These are phyloP conservation scores for Lanzia echinophila DNA, from an alignment of 2,329 filamentous ascomycete species.

Conservation along the genomic window DNA sequence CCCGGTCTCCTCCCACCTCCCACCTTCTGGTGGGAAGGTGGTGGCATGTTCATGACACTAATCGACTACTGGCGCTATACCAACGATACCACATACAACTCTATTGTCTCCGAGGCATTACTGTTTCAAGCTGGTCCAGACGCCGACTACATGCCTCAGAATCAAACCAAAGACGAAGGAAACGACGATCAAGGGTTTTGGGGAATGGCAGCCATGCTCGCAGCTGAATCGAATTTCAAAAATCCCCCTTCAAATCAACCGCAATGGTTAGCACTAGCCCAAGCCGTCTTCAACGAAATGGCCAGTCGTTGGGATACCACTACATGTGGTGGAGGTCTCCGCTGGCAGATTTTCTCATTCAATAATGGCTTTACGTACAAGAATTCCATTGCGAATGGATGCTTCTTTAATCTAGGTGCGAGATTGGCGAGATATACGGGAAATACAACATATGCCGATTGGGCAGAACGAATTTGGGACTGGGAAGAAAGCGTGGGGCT, in stretches of 20 bases:
- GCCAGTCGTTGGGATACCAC: slow-evolving; percentile 62
- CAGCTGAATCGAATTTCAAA: slow-evolving; percentile 58
- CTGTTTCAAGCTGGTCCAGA: slow-evolving; percentile 66
- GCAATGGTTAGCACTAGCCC: slow-evolving; percentile 63
- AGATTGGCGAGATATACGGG: slow-evolving; percentile 69
- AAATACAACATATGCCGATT: slow-evolving; percentile 69
- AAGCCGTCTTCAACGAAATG: slow-evolving; percentile 76
- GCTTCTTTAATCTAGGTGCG: slow-evolving; percentile 55
- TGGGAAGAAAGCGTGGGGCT: slow-evolving; percentile 55
- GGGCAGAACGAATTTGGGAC: slow-evolving; percentile 68
- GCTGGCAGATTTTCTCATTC: slow-evolving; percentile 80
- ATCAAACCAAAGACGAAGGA: slow-evolving; percentile 53
- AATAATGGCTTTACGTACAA: slow-evolving; percentile 78
- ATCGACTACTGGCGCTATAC: slow-evolving; percentile 84
- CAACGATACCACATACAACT: slow-evolving; percentile 63
- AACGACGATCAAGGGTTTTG: slow-evolving; percentile 73
- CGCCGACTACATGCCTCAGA: slow-evolving; percentile 69
- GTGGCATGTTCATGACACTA: slow-evolving; percentile 63
- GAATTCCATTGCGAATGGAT: slow-evolving; percentile 55
- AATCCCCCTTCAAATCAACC: slow-evolving; percentile 49
- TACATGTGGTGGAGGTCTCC: slow-evolving; percentile 64
- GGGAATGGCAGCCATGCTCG: slow-evolving; percentile 63
- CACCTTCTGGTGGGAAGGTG: slow-evolving; percentile 59
- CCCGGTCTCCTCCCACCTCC: slow-evolving; percentile 41
- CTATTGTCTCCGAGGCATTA: slow-evolving; percentile 54